phyloP scores from a whole-genome alignment of 371 early-diverging fungal genomes.

The Mortierella sp. region DNA sequence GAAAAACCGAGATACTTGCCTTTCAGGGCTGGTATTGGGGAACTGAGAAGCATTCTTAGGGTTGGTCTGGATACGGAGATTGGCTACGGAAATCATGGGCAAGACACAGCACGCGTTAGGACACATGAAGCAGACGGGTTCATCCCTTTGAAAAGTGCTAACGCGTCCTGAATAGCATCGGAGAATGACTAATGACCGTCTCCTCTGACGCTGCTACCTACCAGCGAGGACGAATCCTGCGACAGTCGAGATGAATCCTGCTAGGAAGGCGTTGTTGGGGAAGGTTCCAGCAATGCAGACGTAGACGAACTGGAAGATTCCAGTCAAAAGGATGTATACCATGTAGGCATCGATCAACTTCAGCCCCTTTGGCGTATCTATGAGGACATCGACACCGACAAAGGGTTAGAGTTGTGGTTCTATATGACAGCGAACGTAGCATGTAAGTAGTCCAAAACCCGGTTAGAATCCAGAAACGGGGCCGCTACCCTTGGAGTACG shows the following conservation, averaged over 20 bases:
- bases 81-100: constrained; percentile 39
- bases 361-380: constrained; percentile 79
- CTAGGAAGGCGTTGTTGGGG: constrained; percentile 97
- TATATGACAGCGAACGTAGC: too few relatives aligned
- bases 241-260: constrained; percentile 93
- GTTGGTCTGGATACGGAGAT: constrained; percentile 81
- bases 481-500: too few relatives aligned
- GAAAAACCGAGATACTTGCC: constrained; percentile 41
- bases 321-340: constrained; percentile 85
- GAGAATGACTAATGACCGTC: background rate
- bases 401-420: background rate
- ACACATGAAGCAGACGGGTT: too few relatives aligned
- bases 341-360: constrained; percentile 94
- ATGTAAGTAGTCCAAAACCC: too few relatives aligned
- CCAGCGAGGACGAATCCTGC: constrained; percentile 95
- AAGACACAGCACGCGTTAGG: background rate
- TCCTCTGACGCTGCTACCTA: constrained; percentile 32
- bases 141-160: too few relatives aligned
- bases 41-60: constrained; percentile 68
- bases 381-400: constrained; percentile 52
- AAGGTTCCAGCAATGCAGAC: constrained; percentile 86
- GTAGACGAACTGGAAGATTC: constrained; percentile 90
- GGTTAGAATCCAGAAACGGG: too few relatives aligned
- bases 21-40: constrained; percentile 64
- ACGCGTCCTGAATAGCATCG: too few relatives aligned